phyloP scores from a whole-genome alignment of 2,329 filamentous ascomycete genomes.

The Cyphellophora attinorum region DNA sequence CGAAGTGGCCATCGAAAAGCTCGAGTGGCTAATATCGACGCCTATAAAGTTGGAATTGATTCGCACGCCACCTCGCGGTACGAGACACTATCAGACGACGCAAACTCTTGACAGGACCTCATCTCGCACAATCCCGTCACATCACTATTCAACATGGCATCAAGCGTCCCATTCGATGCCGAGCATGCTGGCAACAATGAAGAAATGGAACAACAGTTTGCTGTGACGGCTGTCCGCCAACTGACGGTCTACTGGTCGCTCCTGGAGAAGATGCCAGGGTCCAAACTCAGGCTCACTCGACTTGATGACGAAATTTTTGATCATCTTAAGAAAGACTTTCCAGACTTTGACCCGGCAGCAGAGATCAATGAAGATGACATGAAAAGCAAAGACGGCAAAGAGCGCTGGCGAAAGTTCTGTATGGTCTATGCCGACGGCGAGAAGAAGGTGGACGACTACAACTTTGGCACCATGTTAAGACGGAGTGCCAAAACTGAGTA shows the following conservation, averaged over 20 bases:
- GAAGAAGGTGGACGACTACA: conserved; percentile 79
- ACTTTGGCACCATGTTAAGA: conserved; percentile 91
- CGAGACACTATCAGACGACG: too few species aligned
- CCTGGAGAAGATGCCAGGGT: conserved; percentile 81
- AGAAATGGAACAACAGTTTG: conserved; percentile 97
- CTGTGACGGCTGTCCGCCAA: conserved; percentile 94
- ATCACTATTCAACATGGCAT: background rate
- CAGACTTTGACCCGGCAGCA: conserved; percentile 75
- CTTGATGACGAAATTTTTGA: conserved; percentile 91
- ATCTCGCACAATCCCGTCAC: too few species aligned
- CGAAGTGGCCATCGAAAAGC: too few species aligned
- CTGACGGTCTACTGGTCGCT: conserved; percentile 96
- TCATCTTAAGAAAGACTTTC: conserved; percentile 79
- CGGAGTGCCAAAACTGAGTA: conserved; percentile 73
- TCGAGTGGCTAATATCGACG: too few species aligned
- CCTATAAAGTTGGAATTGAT: too few species aligned
- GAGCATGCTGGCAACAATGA: conserved; percentile 61
- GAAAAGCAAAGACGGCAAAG: conserved; percentile 96
- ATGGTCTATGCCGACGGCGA: conserved; percentile 71
- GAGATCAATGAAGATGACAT: conserved; percentile 85
- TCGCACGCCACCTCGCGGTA: too few species aligned
- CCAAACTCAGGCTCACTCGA: conserved; percentile 81
- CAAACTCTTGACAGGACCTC: too few species aligned
- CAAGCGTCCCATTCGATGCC: conserved; percentile 27
- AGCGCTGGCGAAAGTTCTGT: conserved; percentile 90